These are phyloP conservation scores for Cutaneotrichosporon daszewskae DNA, from an alignment of 1,284 basidiomycete genomes.

Conservation along the genomic window DNA sequence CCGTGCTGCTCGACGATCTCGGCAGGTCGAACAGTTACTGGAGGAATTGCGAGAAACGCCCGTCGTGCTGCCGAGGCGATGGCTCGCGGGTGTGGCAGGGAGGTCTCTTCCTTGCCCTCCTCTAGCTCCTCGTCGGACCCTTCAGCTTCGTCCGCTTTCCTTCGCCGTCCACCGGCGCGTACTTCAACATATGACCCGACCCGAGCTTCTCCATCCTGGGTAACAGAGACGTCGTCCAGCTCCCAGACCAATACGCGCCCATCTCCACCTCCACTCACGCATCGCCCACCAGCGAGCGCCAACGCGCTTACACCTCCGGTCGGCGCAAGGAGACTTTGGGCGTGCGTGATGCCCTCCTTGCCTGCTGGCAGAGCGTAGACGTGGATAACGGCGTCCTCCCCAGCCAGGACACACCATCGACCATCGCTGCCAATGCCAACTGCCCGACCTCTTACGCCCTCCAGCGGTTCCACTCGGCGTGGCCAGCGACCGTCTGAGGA, in stretches of 20 bases:
- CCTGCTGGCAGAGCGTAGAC: conserved; percentile 39
- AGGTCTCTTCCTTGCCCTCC: conserved; percentile 15
- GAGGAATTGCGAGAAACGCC: background rate
- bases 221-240: conserved; percentile 24
- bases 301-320: conserved; percentile 36
- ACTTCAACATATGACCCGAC: conserved; percentile 41
- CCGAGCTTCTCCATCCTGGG: conserved; percentile 13
- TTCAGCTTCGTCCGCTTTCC: background rate
- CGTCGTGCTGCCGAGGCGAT: background rate
- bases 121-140: background rate
- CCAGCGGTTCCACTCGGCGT: conserved; percentile 25
- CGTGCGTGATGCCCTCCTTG: conserved; percentile 23
- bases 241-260: conserved; percentile 46
- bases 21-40: too few species aligned
- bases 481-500: conserved; percentile 28
- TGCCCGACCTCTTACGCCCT: conserved; percentile 36
- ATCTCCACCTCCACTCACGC: conserved; percentile 40
- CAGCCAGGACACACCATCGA: conserved; percentile 44
- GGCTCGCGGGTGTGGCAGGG: conserved; percentile 10
- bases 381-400: conserved; percentile 42
- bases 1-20: too few species aligned
- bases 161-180: conserved; percentile 18
- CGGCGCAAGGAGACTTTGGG: conserved; percentile 43
- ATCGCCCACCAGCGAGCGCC: conserved; percentile 32
- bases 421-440: conserved; percentile 41